These are phyloP conservation scores for Alternaria longipes DNA, from an alignment of 2,329 filamentous ascomycete genomes.

Conservation along the genomic window DNA sequence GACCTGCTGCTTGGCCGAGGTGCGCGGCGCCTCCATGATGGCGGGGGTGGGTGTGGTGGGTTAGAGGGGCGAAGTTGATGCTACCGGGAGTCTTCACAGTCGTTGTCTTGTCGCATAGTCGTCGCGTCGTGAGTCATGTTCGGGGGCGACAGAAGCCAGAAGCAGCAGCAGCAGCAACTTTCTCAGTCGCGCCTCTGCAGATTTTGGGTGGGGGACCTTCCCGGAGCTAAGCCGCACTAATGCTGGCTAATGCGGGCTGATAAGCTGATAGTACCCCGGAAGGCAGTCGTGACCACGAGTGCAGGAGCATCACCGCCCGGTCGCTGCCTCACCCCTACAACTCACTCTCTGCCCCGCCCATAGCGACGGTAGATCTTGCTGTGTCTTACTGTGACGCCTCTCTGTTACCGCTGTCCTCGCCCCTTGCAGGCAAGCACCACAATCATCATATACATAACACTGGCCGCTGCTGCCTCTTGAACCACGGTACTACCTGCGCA, in stretches of 20 bases:
- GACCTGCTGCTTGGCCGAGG: conserved; percentile 80
- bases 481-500: conserved; percentile 7
- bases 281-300: conserved; percentile 20
- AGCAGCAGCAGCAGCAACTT: conserved; percentile 4
- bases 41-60: conserved; percentile 10
- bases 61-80: background rate
- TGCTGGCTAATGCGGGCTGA: conserved; percentile 25
- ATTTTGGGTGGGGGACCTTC: conserved; percentile 33
- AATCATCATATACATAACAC: background rate
- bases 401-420: background rate
- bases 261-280: conserved; percentile 35
- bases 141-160: conserved; percentile 10
- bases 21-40: conserved; percentile 35
- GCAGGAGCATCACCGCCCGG: conserved; percentile 10
- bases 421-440: background rate
- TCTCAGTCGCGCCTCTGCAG: conserved; percentile 31
- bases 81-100: conserved; percentile 16
- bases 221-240: conserved; percentile 6
- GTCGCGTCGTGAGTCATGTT: conserved; percentile 35
- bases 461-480: conserved; percentile 6
- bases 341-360: conserved; percentile 19
- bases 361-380: background rate
- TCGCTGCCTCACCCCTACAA: background rate
- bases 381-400: background rate
- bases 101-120: conserved; percentile 26